Conservation (phyloP, 768 basidiomycete species). For the Collybia sordida region DNA sequence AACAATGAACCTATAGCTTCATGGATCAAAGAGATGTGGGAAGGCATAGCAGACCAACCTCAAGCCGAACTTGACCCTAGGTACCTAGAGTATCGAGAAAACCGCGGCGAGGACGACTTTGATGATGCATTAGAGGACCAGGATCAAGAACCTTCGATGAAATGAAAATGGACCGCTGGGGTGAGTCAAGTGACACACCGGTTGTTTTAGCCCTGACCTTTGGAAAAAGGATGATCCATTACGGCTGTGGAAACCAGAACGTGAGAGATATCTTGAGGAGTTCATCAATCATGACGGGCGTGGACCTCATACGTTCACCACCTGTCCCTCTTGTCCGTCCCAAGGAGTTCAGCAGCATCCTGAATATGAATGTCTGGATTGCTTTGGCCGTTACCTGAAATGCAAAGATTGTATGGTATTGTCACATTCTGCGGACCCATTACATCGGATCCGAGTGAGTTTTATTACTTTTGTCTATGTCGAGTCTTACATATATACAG, state of each 20-base stretch:
- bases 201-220: too few relatives aligned
- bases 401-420: constrained; percentile 6
- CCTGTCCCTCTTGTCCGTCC: neutral
- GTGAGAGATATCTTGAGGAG: constrained; percentile 11
- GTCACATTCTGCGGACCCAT: neutral
- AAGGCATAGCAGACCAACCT: too few relatives aligned
- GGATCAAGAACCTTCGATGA: neutral
- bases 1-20: too few relatives aligned
- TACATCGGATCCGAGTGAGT: constrained; percentile 11
- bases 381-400: neutral
- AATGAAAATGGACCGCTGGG: constrained; percentile 2
- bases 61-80: constrained; percentile 4
- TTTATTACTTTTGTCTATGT: too few relatives aligned
- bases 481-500: neutral
- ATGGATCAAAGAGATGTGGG: too few relatives aligned
- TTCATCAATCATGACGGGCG: constrained; percentile 10
- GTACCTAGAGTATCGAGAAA: constrained; percentile 3
- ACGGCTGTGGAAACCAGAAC: constrained; percentile 1
- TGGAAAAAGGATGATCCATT: constrained; percentile 10
- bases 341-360: neutral
- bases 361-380: constrained; percentile 8
- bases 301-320: neutral
- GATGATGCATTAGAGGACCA: neutral
- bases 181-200: neutral
- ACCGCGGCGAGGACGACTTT: neutral